phyloP scores from a whole-genome alignment of 2,329 filamentous ascomycete genomes.

The Fusarium aywerte region DNA sequence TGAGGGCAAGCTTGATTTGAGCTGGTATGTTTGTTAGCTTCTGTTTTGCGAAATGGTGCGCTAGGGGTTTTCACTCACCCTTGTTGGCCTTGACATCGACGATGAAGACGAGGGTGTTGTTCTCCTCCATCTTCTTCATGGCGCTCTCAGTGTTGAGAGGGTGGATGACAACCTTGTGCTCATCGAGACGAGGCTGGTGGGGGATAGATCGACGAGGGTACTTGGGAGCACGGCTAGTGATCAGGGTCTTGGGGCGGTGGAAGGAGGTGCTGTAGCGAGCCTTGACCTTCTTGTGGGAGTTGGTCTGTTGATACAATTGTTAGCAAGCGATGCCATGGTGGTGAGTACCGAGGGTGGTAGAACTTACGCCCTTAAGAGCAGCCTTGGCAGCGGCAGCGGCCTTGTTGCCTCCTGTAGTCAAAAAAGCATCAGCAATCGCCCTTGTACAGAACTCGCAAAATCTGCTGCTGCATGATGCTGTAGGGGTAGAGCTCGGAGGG shows the following conservation, averaged over 20 bases:
- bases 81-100: slow-evolving; percentile 97
- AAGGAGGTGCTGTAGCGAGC: slow-evolving; percentile 93
- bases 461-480: slow-evolving; percentile 76
- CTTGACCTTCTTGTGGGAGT: slow-evolving; percentile 87
- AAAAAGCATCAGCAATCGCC: slow-evolving; percentile 78
- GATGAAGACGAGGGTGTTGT: slow-evolving; percentile 99
- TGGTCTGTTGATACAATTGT: slow-evolving; percentile 52
- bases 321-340: not conserved
- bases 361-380: slow-evolving; percentile 92
- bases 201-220: slow-evolving; percentile 97
- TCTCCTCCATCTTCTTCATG: slow-evolving; percentile 99
- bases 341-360: not conserved
- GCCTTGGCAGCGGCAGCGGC: slow-evolving; percentile 88
- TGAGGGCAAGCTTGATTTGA: slow-evolving; percentile 97
- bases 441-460: slow-evolving; percentile 78
- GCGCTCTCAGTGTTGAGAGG: slow-evolving; percentile 99
- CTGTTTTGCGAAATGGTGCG: not conserved
- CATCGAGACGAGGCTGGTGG: slow-evolving; percentile 90
- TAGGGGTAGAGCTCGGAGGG: slow-evolving; percentile 32
- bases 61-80: not conserved
- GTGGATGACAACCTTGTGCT: slow-evolving; percentile 96
- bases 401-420: slow-evolving; percentile 68
- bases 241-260: slow-evolving; percentile 97
- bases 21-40: slow-evolving; percentile 61
- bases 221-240: slow-evolving; percentile 89